Evolutionary conservation across 768 basidiomycete species (phyloP).

Genomic region (Ramaria rubella): DNA sequence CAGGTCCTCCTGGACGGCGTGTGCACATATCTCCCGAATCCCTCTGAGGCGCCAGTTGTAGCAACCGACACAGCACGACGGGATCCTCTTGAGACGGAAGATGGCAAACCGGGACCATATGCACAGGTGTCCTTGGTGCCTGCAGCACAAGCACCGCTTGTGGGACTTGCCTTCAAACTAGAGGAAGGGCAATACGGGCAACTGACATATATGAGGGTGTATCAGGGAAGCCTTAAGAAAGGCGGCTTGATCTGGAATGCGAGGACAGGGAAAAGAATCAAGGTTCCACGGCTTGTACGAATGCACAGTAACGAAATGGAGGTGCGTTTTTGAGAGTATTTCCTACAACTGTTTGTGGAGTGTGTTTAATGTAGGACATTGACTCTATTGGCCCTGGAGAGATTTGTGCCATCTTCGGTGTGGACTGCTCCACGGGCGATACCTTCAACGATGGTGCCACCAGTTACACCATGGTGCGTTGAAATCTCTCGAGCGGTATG

Average conservation of each 20-base stretch:
- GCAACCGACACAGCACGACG: conserved; percentile 74
- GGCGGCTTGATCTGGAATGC: conserved; percentile 84
- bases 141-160: conserved; percentile 79
- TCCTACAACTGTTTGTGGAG: neutral
- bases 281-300: conserved; percentile 89
- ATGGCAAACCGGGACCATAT: conserved; percentile 3
- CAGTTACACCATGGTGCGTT: conserved; percentile 82
- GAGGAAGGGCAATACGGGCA: conserved; percentile 98
- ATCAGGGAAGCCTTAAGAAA: conserved; percentile 90
- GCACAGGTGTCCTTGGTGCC: conserved; percentile 60
- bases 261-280: conserved; percentile 93
- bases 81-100: conserved; percentile 41
- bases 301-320: conserved; percentile 99
- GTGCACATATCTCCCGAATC: conserved; percentile 90
- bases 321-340: conserved; percentile 35
- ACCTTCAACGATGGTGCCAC: conserved; percentile 94
- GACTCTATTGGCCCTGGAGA: conserved; percentile 93
- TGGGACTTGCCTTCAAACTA: conserved; percentile 95
- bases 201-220: conserved; percentile 96
- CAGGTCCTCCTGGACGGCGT: conserved; percentile 93
- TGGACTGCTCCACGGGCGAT: conserved; percentile 96
- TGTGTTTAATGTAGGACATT: conserved; percentile 58
- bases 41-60: conserved; percentile 66
- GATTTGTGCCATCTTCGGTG: conserved; percentile 98
- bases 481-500: neutral